These are phyloP conservation scores for Ambrosia hybrid DNA, from an alignment of 140 eudicot genomes.

Conservation along the genomic window DNA sequence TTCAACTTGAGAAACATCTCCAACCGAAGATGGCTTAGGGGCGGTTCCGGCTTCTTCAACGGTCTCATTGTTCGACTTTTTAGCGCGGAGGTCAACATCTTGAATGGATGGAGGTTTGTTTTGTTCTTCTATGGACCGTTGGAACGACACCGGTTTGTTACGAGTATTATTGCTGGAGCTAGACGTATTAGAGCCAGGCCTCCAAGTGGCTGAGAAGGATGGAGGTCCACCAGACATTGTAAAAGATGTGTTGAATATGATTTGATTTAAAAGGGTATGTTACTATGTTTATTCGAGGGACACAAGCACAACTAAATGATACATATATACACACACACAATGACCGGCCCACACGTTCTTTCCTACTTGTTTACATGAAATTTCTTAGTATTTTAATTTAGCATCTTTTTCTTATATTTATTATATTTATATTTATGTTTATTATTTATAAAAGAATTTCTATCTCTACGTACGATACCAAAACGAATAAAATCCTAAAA, in stretches of 20 bases:
- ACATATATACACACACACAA: not conserved
- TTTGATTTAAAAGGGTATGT: not conserved
- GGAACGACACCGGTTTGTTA: not conserved
- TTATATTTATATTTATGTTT: no score
- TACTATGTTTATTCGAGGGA: not conserved
- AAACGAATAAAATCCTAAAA: no score
- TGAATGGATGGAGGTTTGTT: slow-evolving; percentile 6
- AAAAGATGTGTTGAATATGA: not conserved
- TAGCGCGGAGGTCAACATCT: not conserved
- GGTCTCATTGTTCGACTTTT: not conserved
- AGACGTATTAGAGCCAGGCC: not conserved
- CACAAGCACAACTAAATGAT: no score
- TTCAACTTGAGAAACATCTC: not conserved
- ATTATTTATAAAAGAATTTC: no score
- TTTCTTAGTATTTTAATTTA: not conserved
- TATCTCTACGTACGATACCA: no score
- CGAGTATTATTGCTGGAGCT: not conserved
- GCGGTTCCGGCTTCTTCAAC: not conserved
- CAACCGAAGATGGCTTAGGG: not conserved
- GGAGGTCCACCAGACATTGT: not conserved
- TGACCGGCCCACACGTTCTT: not conserved
- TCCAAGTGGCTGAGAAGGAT: not conserved
- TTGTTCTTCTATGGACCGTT: not conserved
- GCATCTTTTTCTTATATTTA: no score
- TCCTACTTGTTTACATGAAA: not conserved